Evolutionary conservation across 2,329 filamentous ascomycete genomes (phyloP).

Genomic region (Didymella exigua): DNA sequence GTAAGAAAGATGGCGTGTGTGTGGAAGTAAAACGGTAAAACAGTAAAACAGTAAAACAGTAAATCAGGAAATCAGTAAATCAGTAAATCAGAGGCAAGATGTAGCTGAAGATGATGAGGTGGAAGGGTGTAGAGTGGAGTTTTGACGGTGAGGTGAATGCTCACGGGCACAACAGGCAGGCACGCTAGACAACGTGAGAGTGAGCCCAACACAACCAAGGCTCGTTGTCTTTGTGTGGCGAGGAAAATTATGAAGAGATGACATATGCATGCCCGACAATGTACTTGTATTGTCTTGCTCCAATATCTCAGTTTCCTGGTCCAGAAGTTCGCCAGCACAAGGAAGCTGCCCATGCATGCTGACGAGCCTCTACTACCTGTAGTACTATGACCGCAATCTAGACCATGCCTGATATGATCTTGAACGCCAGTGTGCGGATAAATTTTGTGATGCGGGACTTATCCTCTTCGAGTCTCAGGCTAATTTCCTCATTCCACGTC

Average conservation of each 20-base stretch:
- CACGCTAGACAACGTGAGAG: constrained; percentile 13
- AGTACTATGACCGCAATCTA: neutral
- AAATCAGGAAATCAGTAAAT: too few relatives aligned
- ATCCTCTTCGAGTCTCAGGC: neutral
- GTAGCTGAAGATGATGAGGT: neutral
- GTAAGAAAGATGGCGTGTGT: neutral
- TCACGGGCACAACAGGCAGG: constrained; percentile 8
- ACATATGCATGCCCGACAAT: too few relatives aligned
- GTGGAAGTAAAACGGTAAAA: too few relatives aligned
- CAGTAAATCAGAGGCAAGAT: neutral
- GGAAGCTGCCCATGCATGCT: too few relatives aligned
- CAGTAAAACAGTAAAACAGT: too few relatives aligned
- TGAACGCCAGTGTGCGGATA: neutral
- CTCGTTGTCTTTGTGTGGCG: neutral
- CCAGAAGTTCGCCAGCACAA: too few relatives aligned
- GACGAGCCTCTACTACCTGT: too few relatives aligned
- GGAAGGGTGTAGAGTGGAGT: neutral
- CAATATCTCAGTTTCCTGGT: too few relatives aligned
- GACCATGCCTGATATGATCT: neutral
- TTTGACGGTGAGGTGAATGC: constrained; percentile 11
- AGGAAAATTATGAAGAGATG: too few relatives aligned
- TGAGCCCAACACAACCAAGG: neutral
- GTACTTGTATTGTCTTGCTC: too few relatives aligned
- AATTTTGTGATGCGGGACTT: too few relatives aligned
- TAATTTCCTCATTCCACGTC: neutral